phyloP scores from a whole-genome alignment of 345 rosid genomes.

The Triadica sebifera region DNA sequence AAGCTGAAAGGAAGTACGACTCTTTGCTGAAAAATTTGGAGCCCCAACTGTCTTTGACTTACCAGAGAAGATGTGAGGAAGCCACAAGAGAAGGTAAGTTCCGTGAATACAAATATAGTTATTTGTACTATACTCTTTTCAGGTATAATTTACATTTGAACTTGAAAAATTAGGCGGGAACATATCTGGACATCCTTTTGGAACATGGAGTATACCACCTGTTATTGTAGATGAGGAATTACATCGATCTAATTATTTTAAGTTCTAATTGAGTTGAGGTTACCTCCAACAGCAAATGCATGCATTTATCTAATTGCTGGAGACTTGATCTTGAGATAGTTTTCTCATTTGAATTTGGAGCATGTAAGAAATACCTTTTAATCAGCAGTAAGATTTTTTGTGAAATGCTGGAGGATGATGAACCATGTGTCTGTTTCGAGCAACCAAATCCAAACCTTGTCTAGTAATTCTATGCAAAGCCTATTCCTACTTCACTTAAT shows the following conservation, averaged over 20 bases:
- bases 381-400: background rate
- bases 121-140: background rate
- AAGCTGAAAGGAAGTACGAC: slow-evolving; percentile 72
- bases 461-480: too few relatives aligned
- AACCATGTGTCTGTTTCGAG: background rate
- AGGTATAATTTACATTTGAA: background rate
- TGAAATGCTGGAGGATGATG: background rate
- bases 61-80: slow-evolving; percentile 77
- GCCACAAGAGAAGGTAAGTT: slow-evolving; percentile 83
- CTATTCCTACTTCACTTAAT: too few relatives aligned
- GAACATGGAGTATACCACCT: slow-evolving; percentile 75
- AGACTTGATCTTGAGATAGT: background rate
- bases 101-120: too few relatives aligned
- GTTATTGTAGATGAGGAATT: slow-evolving; percentile 61
- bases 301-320: background rate
- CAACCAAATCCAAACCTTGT: too few relatives aligned
- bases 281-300: background rate
- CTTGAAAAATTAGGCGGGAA: slow-evolving; percentile 51
- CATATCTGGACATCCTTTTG: slow-evolving; percentile 55
- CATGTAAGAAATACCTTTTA: background rate
- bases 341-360: background rate
- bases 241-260: slow-evolving; percentile 34
- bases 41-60: slow-evolving; percentile 52
- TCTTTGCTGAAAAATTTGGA: slow-evolving; percentile 50
- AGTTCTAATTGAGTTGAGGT: background rate